These are phyloP conservation scores for Ophiostoma quercus DNA, from an alignment of 2,329 filamentous ascomycete species.

Conservation along the genomic window DNA sequence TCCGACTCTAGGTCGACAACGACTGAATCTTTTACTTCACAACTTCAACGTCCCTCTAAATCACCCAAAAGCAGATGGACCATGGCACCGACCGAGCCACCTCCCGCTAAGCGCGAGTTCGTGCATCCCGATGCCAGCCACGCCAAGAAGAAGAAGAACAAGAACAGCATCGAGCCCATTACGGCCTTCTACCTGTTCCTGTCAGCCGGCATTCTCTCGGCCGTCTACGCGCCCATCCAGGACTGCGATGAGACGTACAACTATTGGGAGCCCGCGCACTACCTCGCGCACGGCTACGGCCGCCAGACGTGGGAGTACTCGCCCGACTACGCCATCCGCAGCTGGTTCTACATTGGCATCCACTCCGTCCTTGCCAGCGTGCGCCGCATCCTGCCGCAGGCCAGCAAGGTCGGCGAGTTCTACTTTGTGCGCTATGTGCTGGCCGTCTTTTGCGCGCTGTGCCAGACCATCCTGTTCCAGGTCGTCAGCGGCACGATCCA, in stretches of 20 bases:
- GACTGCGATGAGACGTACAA: conserved; percentile 99
- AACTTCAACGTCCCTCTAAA: neutral
- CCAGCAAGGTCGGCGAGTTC: conserved; percentile 68
- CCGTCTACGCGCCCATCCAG: conserved; percentile 82
- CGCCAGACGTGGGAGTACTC: conserved; percentile 99
- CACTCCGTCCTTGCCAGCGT: conserved; percentile 70
- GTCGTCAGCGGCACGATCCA: conserved; percentile 72
- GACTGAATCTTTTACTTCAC: neutral
- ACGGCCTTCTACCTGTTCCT: conserved; percentile 78
- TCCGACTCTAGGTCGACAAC: neutral
- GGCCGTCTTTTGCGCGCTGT: conserved; percentile 70
- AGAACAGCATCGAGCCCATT: conserved; percentile 58
- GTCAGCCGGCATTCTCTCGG: conserved; percentile 66
- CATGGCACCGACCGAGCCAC: conserved; percentile 37
- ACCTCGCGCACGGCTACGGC: conserved; percentile 85
- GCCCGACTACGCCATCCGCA: conserved; percentile 87
- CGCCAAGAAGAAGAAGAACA: conserved; percentile 45
- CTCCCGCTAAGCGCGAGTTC: conserved; percentile 35
- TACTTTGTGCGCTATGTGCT: conserved; percentile 76
- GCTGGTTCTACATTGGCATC: conserved; percentile 82
- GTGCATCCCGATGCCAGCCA: conserved; percentile 47
- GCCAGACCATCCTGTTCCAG: conserved; percentile 76
- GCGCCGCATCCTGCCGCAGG: conserved; percentile 57
- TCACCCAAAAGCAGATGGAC: conserved; percentile 23
- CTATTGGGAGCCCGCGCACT: conserved; percentile 97